Base-by-base conservation (phyloP, 176 grass and related monocot species). In the Oryza glumipatula region DNA sequence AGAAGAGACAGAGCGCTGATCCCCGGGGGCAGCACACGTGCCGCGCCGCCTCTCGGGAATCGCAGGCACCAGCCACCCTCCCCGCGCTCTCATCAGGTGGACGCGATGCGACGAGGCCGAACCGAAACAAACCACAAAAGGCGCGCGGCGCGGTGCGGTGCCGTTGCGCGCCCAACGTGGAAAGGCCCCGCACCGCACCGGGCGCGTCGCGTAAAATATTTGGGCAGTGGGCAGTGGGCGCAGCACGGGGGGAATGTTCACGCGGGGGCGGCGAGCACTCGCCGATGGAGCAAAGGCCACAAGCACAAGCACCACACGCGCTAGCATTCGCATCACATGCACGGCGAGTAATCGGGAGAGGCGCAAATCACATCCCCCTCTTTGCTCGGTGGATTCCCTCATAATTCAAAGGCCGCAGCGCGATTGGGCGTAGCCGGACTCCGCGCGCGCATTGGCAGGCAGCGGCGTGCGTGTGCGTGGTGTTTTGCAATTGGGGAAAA, bases 361-460 rank as follows among this genome's bases (percentile, higher is more conserved):
- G 1, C 51, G 63, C 49, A 11, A 36, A 80, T 70, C 87, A 49
- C 82, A 14, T 41, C 67, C 5, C 67, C 5, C 16, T 15, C 7
- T 8, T 41, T 3, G 44, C 58, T 64, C 47, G 85, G 82, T 94
- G 82, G 92, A 86, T 94, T 86, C 89, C 10, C 89, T 83, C 83
- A 85, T 78, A 89, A 92, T 94, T 89, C 79, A 12, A 76, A n/a
- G 73, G 82, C 85, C 48, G 56, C 44, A 73, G 86, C 73, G 87
- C 88, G 76, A 82, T 78, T 65, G 85, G 85, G 83, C 87, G 83
- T 92, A 84, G 54, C 38, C 65, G 10, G 63, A 11, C 0, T 48
- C 43, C 43, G 43, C 9, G 30, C 30, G 30, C 30, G 30, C 43
- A 44, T 44, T 66, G 26, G 61, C 61, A 9, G 41, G 60, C 61